A percentile compares a stretch with the other conserved stretches of the same genome.
Evolutionary conservation across 129 eudicot genomes (phyloP).

Genomic region (Flaveria trinervia): DNA sequence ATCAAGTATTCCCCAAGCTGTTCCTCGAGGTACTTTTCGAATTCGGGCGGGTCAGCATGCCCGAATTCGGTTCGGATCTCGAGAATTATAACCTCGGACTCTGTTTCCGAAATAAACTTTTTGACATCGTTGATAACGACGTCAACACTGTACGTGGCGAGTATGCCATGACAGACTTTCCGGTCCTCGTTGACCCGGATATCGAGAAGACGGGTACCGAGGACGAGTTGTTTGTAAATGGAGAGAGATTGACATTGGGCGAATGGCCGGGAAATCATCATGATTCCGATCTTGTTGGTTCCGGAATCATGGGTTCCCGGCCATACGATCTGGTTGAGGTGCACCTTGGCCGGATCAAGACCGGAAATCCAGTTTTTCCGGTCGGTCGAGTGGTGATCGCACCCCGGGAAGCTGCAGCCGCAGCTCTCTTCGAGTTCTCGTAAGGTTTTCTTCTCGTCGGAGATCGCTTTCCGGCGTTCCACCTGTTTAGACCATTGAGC

Average conservation of each 20-base stretch:
- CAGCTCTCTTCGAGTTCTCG: conserved; percentile 43
- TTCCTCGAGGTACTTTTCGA: conserved; percentile 70
- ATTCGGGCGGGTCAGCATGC: conserved; percentile 86
- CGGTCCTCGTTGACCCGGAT: conserved; percentile 85
- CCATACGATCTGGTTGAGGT: conserved; percentile 77
- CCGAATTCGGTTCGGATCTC: conserved; percentile 95
- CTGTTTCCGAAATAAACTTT: conserved; percentile 70
- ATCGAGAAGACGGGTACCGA: conserved; percentile 75
- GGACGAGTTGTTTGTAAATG: conserved; percentile 69
- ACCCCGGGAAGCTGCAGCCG: conserved; percentile 72
- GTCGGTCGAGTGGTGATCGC: conserved; percentile 60
- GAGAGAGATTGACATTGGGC: conserved; percentile 89
- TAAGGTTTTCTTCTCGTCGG: conserved; percentile 58
- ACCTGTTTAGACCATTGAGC: conserved; percentile 64
- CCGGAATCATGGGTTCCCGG: conserved; percentile 99
- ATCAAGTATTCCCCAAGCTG: conserved; percentile 78
- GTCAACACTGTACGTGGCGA: conserved; percentile 62
- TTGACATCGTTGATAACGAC: conserved; percentile 71
- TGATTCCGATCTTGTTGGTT: conserved; percentile 80
- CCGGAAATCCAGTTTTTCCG: conserved; percentile 83
- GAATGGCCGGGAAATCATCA: conserved; percentile 72
- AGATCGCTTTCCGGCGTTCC: conserved; percentile 57
- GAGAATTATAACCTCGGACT: conserved; percentile 76
- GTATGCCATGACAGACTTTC: conserved; percentile 79
- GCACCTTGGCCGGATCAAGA: conserved; percentile 62